Conservation (phyloP, 2,329 filamentous ascomycete genomes). For the Leptographium radiaticola region DNA sequence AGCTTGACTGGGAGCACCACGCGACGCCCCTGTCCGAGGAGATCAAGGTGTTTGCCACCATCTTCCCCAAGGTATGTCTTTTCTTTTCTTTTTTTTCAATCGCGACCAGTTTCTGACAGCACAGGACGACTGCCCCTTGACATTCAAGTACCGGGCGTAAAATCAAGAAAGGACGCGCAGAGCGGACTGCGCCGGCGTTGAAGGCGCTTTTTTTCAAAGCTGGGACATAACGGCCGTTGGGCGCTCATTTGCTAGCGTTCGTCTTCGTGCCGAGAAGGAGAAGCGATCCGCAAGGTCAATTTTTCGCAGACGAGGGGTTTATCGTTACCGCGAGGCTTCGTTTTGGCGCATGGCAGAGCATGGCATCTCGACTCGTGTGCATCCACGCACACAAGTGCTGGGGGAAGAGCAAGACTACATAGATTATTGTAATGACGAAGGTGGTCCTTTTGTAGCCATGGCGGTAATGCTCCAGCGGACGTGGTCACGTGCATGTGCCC, state of each 20-base stretch:
- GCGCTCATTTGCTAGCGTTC: not conserved
- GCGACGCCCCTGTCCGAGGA: conserved; percentile 75
- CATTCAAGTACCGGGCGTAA: conserved; percentile 41
- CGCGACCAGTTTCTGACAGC: conserved; percentile 3
- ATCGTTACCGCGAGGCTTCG: not conserved
- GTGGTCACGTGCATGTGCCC: too few species aligned
- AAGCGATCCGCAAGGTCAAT: not conserved
- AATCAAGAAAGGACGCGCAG: not conserved
- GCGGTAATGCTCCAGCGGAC: too few species aligned
- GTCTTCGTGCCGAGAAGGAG: not conserved
- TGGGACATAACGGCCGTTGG: not conserved
- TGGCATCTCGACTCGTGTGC: not conserved
- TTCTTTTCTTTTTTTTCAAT: too few species aligned
- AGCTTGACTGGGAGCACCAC: conserved; percentile 83
- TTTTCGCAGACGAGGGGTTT: not conserved
- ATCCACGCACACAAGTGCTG: not conserved
- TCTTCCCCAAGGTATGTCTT: conserved; percentile 78
- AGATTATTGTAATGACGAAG: too few species aligned
- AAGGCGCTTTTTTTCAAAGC: not conserved
- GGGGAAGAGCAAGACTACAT: not conserved
- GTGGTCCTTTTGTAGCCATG: too few species aligned
- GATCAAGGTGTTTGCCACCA: conserved; percentile 96
- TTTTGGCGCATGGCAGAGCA: not conserved
- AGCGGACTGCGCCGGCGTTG: not conserved
- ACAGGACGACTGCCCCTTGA: conserved; percentile 73